Conservation (phyloP, 495 filamentous ascomycete genomes). For the Aspergillus sclerotioniger region DNA sequence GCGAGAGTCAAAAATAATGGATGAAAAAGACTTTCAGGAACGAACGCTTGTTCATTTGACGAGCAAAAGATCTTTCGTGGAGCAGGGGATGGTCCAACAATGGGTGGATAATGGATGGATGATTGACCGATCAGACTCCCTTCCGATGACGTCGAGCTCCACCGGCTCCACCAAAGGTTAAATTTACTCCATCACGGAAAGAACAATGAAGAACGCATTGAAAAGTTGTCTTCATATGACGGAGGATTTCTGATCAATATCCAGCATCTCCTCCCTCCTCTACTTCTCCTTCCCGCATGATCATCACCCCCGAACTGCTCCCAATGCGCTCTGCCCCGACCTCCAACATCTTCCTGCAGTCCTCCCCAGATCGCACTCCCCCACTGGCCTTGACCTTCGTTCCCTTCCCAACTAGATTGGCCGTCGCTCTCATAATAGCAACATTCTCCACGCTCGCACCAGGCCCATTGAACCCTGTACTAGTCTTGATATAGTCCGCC, state of each 20-base stretch:
- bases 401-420: conserved; percentile 34
- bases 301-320: conserved; percentile 57
- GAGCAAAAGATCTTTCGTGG: background rate
- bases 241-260: too few species aligned
- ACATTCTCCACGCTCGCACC: conserved; percentile 58
- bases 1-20: background rate
- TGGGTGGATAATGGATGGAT: background rate
- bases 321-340: conserved; percentile 66
- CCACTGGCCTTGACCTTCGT: conserved; percentile 66
- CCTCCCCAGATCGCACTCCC: conserved; percentile 54
- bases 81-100: background rate
- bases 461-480: conserved; percentile 63
- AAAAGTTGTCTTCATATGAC: too few species aligned
- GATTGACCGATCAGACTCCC: conserved; percentile 7
- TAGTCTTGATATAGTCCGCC: conserved; percentile 68
- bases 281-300: conserved; percentile 49
- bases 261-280: conserved; percentile 8
- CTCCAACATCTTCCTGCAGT: conserved; percentile 56
- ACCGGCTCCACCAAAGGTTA: conserved; percentile 7
- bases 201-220: too few species aligned
- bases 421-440: conserved; percentile 52
- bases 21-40: background rate
- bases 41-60: background rate
- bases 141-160: conserved; percentile 13
- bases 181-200: background rate